Percentiles rank a stretch among this genome's conserved stretches.
Evolutionary conservation across 768 basidiomycete genomes (phyloP).

Genomic region (Lentinula aciculospora): DNA sequence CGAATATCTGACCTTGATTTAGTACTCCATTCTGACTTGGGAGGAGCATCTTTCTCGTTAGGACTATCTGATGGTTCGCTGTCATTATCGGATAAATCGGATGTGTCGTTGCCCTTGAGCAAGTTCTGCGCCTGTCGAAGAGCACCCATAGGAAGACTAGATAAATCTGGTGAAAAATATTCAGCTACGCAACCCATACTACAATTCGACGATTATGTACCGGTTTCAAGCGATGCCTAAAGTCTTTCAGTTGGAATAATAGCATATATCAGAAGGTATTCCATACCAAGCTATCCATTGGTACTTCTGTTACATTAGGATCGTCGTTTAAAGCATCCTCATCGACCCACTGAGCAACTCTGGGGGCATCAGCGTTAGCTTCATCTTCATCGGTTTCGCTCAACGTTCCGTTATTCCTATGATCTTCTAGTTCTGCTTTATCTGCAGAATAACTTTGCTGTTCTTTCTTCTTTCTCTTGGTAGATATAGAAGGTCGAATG

Average conservation of each 20-base stretch:
- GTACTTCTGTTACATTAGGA: constrained; percentile 21
- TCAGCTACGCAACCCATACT: background rate
- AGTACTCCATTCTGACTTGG: constrained; percentile 35
- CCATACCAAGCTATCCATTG: constrained; percentile 25
- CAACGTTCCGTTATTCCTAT: background rate
- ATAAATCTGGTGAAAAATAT: constrained; percentile 40
- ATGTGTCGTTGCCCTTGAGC: constrained; percentile 35
- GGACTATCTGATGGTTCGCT: constrained; percentile 5
- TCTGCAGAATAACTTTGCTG: too few species aligned
- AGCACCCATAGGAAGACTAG: constrained; percentile 56
- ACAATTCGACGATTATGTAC: constrained; percentile 1
- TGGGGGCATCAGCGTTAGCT: constrained; percentile 45
- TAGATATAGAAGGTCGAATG: background rate
- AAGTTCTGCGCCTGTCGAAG: constrained; percentile 60
- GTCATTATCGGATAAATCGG: constrained; percentile 17
- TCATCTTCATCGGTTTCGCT: constrained; percentile 16
- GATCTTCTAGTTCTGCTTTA: background rate
- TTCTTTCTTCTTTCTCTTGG: background rate
- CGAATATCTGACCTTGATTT: constrained; percentile 39
- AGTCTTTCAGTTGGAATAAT: constrained; percentile 4
- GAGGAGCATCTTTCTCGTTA: constrained; percentile 27
- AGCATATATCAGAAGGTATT: background rate
- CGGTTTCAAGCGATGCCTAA: constrained; percentile 12
- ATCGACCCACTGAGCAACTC: constrained; percentile 59
- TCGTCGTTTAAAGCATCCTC: constrained; percentile 38